Evolutionary conservation across 129 eudicot species (phyloP), one percentile per base, ranked within the genome.

Genomic region (Calendula officinalis): DNA sequence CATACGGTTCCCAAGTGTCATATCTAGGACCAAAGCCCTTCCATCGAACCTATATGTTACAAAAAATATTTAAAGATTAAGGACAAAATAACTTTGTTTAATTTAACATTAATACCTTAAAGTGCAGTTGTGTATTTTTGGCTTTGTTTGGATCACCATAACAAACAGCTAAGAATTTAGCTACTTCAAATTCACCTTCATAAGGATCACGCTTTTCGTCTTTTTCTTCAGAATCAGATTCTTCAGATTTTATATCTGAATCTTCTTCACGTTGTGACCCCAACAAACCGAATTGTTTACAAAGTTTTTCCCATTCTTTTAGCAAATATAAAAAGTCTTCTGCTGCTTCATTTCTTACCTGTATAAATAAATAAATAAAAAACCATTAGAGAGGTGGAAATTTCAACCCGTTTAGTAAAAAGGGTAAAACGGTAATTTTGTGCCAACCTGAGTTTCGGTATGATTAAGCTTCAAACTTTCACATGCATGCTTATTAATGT

Each of bases 1-100:
- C 83, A 2, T 70, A 33, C 3, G 95, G 97, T 68, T 89, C 95
- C 97, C 95, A 89, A 11, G 97, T 89, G 74, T 89, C 95, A 2
- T 83, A 77, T 27, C 66, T 74, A 33, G 84, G 77, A 42, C 86
- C 88, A 81, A 81, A 89, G 2, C 97, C 97, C 74, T 74, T 83
- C 97, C 97, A 89, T 8, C 88, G 82, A 13, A 89, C 82, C 97
- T 89, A 69, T 38, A 70, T 47, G 41, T 58, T n/a, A 13, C 41
- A 51, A 42, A 5, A 1, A 35, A 17, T n/a, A 14, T 32, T 13
- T 5, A 45, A 6, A 49, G 40, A 59, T 15, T 11, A 33, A 8
- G 12, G n/a, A 17, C 16, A 51, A 7, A 11, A 38, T 15, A 6
- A 22, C 11, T 38, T 51, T 16, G 47, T 48, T n/a, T 63, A 37